These are phyloP conservation scores for Capsicum chinense DNA, from an alignment of 257 asterid species.

Conservation along the genomic window DNA sequence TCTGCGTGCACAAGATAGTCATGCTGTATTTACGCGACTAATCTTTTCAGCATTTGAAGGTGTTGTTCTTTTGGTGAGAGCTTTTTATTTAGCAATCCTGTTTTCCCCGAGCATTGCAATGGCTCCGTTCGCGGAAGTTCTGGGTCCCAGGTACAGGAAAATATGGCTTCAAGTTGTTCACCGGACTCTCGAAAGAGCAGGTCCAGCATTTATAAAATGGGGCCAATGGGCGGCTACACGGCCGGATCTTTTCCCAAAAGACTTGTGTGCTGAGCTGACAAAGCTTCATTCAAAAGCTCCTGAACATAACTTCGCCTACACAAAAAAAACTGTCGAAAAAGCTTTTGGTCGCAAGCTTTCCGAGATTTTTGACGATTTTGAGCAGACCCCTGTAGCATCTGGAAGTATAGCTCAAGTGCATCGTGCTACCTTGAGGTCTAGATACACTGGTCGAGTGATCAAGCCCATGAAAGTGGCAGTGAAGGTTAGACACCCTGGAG, in stretches of 20 bases:
- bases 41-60: constrained; percentile 56
- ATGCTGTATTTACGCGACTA: constrained; percentile 50
- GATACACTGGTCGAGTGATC: constrained; percentile 59
- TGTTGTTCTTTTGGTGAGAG: constrained; percentile 63
- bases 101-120: constrained; percentile 82
- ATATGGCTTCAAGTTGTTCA: constrained; percentile 87
- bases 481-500: constrained; percentile 92
- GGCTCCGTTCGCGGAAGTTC: constrained; percentile 90
- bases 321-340: constrained; percentile 67
- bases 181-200: constrained; percentile 84
- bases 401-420: constrained; percentile 95
- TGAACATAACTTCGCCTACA: constrained; percentile 79
- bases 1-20: constrained; percentile 71
- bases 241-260: constrained; percentile 88
- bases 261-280: constrained; percentile 80
- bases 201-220: constrained; percentile 99
- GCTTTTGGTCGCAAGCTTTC: constrained; percentile 74
- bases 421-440: constrained; percentile 66
- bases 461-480: constrained; percentile 81
- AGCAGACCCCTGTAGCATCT: constrained; percentile 86
- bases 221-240: constrained; percentile 99
- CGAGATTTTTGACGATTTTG: constrained; percentile 81
- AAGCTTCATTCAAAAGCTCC: constrained; percentile 97
- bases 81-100: constrained; percentile 64
- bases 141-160: constrained; percentile 73